phyloP scores from a whole-genome alignment of 192 early-diverging fungal species.

The Gaertneriomyces sp. region DNA sequence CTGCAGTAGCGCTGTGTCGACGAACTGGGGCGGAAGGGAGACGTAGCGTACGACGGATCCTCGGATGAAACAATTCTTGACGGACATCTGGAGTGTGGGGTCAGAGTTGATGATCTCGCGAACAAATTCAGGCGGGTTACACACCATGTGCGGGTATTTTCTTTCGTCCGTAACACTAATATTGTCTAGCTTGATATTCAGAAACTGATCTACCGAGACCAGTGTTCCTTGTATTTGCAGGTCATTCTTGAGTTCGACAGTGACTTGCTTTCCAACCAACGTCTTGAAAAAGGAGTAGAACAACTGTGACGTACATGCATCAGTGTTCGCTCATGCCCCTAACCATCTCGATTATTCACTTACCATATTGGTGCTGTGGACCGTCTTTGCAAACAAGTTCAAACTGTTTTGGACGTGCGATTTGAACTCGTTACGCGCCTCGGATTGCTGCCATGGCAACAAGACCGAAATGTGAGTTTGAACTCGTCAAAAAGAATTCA shows the following conservation, averaged over 20 bases:
- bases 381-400: too few species aligned
- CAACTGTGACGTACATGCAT: conserved; percentile 54
- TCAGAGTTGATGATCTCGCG: background rate
- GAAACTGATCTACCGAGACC: conserved; percentile 97
- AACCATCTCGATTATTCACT: too few species aligned
- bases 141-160: conserved; percentile 94
- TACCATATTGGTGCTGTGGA: too few species aligned
- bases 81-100: conserved; percentile 61
- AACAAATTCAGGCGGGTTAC: background rate
- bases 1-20: conserved; percentile 93
- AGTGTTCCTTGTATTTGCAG: conserved; percentile 85
- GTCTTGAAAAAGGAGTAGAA: conserved; percentile 99
- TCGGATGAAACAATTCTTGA: conserved; percentile 99
- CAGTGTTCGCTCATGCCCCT: too few species aligned
- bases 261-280: conserved; percentile 89
- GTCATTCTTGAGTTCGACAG: conserved; percentile 99
- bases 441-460: too few species aligned
- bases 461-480: too few species aligned
- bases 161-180: conserved; percentile 78
- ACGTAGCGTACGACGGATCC: conserved; percentile 99
- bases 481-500: too few species aligned
- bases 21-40: conserved; percentile 75
- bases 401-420: too few species aligned
- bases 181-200: conserved; percentile 97
- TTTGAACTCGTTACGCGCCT: too few species aligned